Evolutionary conservation across 441 rosid genomes (phyloP), one percentile per base, ranked within the genome.

Genomic region (Euphorbia celastroides): DNA sequence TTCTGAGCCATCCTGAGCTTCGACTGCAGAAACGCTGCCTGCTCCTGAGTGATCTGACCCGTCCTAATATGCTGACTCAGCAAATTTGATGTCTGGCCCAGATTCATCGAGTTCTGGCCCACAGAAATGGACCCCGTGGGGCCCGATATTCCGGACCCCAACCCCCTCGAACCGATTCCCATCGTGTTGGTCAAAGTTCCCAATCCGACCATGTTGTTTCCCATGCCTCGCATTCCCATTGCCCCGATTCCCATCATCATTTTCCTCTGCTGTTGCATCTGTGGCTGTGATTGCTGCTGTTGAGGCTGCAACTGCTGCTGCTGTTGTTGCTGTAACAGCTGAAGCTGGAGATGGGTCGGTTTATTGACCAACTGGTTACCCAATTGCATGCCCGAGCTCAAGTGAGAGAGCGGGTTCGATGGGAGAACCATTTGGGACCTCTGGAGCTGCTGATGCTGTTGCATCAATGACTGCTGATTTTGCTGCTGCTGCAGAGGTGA

Each of bases 321-420:
- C 27, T 86, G 97, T 60, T 81, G 94, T 64, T 80, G 92, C 55
- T 85, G 97, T 11, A 90, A 68, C 78, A 83, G 66, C 84, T 88
- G 97, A 79, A 87, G 82, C 75, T 83, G 99, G 67, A 78, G 84
- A 68, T 86, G 16, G 13, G 93, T 68, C 64, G 83, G 64, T 74
- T 86, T 92, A 77, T 83, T 86, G 65, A 80, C 82, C 92, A 88
- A 80, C 78, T 84, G 98, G 76, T 77, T 86, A 50, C 92, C 90
- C 70, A 86, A 70, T 67, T 82, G 97, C 86, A 90, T 77, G 72
- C 76, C 86, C 20, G 96, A 81, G 76, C 77, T 86, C 75, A 88
- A 64, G 28, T 88, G 84, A 12, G 93, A 78, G 57, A 86, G 85
- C 11, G 89, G 71, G 78, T 86, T 92, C 65, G 92, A 71, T 8